Evolutionary conservation across 331 rosid genomes (phyloP).

Genomic region (Phaseolus coccineus): DNA sequence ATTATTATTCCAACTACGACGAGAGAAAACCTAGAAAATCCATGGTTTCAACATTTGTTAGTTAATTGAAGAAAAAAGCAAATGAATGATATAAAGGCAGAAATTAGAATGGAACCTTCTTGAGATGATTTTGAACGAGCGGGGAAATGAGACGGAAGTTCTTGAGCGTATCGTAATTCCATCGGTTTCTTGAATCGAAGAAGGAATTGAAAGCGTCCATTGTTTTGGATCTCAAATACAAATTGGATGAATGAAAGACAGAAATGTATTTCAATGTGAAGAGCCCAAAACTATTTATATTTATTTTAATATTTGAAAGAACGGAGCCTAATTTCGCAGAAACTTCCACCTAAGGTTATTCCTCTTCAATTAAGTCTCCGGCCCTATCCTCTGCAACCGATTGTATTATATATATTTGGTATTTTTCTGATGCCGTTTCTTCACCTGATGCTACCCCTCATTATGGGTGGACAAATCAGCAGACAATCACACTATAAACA

Average conservation of each 20-base stretch:
- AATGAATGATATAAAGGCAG: background rate
- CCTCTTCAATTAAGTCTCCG: background rate
- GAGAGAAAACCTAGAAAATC: constrained; percentile 32
- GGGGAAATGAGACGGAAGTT: constrained; percentile 87
- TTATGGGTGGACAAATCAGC: too few relatives aligned
- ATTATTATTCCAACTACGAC: background rate
- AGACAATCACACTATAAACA: too few relatives aligned
- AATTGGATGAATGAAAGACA: background rate
- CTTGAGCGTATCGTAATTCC: constrained; percentile 81
- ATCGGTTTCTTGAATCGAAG: constrained; percentile 66
- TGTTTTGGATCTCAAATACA: background rate
- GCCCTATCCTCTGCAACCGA: background rate
- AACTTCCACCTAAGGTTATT: constrained; percentile 37
- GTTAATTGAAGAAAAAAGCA: background rate
- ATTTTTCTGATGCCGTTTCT: too few relatives aligned
- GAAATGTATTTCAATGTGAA: background rate
- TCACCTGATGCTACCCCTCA: too few relatives aligned
- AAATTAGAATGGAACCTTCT: constrained; percentile 53
- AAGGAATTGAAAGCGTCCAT: constrained; percentile 79
- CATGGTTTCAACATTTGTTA: background rate
- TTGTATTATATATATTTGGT: background rate
- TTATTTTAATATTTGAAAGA: background rate
- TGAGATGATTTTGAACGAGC: constrained; percentile 78
- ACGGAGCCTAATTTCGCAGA: constrained; percentile 31
- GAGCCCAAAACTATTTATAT: background rate